Conservation (phyloP, 192 early-diverging fungal species). For the Coemansia sp. region DNA sequence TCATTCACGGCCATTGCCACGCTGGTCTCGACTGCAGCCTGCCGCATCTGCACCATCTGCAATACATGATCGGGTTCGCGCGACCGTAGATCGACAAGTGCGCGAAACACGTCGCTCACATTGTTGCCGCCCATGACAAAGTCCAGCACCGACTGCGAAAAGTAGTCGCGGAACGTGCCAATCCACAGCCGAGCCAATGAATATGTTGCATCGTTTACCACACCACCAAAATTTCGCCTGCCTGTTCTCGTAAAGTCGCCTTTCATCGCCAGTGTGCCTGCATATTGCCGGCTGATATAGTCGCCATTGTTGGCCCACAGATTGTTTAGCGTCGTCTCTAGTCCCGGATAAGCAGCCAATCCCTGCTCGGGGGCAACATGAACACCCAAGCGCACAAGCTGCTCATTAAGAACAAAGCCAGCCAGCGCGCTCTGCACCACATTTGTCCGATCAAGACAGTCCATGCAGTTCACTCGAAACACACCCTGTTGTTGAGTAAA, state of each 20-base stretch:
- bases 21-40: conserved; percentile 56
- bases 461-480: conserved; percentile 90
- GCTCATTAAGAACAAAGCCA: conserved; percentile 62
- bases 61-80: conserved; percentile 40
- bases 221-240: conserved; percentile 68
- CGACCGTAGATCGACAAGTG: conserved; percentile 46
- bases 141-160: conserved; percentile 58
- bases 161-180: conserved; percentile 73
- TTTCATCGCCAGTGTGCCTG: conserved; percentile 76
- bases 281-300: conserved; percentile 72
- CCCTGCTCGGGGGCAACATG: conserved; percentile 66
- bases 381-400: conserved; percentile 67
- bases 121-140: conserved; percentile 40
- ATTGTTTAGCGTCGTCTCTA: conserved; percentile 67
- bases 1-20: conserved; percentile 63
- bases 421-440: conserved; percentile 77
- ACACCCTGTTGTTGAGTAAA: conserved; percentile 55
- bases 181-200: conserved; percentile 73
- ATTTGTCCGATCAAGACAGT: conserved; percentile 97
- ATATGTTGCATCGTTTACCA: conserved; percentile 76
- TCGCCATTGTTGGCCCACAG: conserved; percentile 83
- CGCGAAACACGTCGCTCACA: conserved; percentile 38
- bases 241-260: conserved; percentile 77
- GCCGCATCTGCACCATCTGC: conserved; percentile 24
- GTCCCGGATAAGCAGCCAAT: conserved; percentile 60